Conservation (phyloP, 2,329 filamentous ascomycete species). For the Calonectria fujianensis region DNA sequence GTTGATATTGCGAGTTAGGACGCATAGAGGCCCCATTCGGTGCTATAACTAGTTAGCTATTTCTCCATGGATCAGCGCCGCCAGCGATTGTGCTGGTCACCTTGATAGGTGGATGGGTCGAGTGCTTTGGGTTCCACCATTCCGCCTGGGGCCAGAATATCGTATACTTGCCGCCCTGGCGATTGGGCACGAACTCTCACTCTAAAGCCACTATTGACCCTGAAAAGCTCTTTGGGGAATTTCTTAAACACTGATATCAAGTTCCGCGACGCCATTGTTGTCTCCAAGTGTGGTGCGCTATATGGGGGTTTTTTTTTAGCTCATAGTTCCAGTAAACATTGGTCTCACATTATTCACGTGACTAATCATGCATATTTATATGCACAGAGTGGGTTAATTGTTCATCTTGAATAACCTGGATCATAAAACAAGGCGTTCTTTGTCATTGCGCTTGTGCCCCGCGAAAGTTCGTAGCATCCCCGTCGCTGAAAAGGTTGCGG, state of each 20-base stretch:
- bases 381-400: not conserved
- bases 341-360: not conserved
- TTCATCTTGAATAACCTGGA: not conserved
- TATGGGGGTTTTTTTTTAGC: not conserved
- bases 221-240: slow-evolving; percentile 37
- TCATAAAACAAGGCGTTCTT: not conserved
- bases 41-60: slow-evolving; percentile 28
- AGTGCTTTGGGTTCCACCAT: slow-evolving; percentile 33
- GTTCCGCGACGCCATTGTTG: not conserved
- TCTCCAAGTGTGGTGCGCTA: not conserved
- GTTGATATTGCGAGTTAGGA: slow-evolving; percentile 47
- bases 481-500: not conserved
- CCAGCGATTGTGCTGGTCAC: not conserved
- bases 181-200: slow-evolving; percentile 6
- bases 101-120: slow-evolving; percentile 23
- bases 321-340: not conserved
- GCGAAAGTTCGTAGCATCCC: not conserved
- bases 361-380: not conserved
- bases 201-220: slow-evolving; percentile 27
- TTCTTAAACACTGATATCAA: slow-evolving; percentile 8
- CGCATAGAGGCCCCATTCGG: slow-evolving; percentile 51
- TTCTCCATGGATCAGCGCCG: not conserved
- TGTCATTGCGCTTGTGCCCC: not conserved
- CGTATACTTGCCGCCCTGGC: slow-evolving; percentile 22
- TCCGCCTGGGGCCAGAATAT: slow-evolving; percentile 29